These are phyloP conservation scores for Cladosporium velox DNA, from an alignment of 2,329 filamentous ascomycete species.

Conservation along the genomic window DNA sequence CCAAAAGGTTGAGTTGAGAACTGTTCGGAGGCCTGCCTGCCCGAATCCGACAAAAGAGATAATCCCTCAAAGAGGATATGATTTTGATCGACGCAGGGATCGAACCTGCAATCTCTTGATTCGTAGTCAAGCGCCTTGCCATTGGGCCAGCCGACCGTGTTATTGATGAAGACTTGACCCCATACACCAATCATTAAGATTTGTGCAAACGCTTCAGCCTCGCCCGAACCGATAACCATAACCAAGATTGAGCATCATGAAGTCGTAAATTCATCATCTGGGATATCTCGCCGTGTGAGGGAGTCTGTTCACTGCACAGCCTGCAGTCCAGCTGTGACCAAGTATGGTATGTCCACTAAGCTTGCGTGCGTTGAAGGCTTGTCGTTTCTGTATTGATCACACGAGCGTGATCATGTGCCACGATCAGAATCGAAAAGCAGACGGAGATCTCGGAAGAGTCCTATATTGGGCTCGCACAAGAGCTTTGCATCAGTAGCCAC, in stretches of 20 bases:
- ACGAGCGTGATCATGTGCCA: background rate
- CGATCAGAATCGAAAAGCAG: background rate
- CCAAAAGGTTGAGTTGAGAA: too few relatives aligned
- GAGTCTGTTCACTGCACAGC: background rate
- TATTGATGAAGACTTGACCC: background rate
- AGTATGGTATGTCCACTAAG: background rate
- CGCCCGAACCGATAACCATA: background rate
- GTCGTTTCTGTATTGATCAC: background rate
- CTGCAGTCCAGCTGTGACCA: background rate
- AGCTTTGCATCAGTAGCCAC: background rate
- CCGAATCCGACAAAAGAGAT: background rate
- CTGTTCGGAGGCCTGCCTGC: background rate
- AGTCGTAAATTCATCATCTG: background rate
- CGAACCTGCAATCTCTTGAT: slow-evolving; percentile 25
- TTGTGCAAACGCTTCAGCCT: background rate
- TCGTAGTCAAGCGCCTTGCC: slow-evolving; percentile 61
- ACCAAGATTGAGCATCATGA: background rate
- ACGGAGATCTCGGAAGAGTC: background rate
- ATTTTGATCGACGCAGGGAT: slow-evolving; percentile 22
- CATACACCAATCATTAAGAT: background rate
- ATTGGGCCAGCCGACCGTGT: slow-evolving; percentile 52
- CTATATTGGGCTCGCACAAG: background rate
- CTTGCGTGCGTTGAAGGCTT: background rate
- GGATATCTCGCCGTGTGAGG: background rate
- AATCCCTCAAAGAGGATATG: background rate